Conservation (phyloP, 139 green algal genomes). For the Coccomyxa sp. region DNA sequence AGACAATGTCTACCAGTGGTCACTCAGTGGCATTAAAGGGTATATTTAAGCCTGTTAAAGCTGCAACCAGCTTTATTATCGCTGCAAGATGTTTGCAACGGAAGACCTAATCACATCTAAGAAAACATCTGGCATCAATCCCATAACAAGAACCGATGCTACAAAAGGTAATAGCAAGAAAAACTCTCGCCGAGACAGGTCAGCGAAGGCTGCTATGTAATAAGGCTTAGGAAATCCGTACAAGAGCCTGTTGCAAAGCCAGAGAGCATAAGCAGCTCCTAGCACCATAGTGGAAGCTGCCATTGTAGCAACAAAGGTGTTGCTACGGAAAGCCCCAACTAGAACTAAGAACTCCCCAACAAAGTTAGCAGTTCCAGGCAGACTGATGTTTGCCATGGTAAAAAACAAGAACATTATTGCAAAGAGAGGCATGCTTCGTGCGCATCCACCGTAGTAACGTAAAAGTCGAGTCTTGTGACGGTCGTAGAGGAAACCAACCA, state of each 20-base stretch:
- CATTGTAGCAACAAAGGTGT: slow-evolving; percentile 40
- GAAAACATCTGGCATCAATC: slow-evolving; percentile 45
- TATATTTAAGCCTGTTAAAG: too few species aligned
- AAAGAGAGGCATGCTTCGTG: slow-evolving; percentile 61
- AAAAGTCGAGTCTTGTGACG: slow-evolving; percentile 60
- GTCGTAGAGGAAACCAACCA: slow-evolving; percentile 58
- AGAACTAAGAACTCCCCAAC: slow-evolving; percentile 60
- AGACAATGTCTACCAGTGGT: too few species aligned
- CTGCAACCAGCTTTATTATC: slow-evolving; percentile 9
- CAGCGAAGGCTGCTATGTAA: slow-evolving; percentile 36
- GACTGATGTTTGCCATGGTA: slow-evolving; percentile 61
- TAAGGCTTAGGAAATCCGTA: slow-evolving; percentile 43
- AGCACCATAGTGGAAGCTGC: slow-evolving; percentile 40
- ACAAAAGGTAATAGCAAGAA: slow-evolving; percentile 45
- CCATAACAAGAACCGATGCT: slow-evolving; percentile 41
- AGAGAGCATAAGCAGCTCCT: slow-evolving; percentile 42
- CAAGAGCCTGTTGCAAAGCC: slow-evolving; percentile 48
- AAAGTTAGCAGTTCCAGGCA: slow-evolving; percentile 63
- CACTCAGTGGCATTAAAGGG: too few species aligned
- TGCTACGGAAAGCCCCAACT: slow-evolving; percentile 43
- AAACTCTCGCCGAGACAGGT: slow-evolving; percentile 48
- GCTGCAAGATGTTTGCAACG: slow-evolving; percentile 31
- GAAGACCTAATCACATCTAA: slow-evolving; percentile 43
- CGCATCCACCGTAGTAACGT: slow-evolving; percentile 54
- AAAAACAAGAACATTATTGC: slow-evolving; percentile 61